A percentile compares a stretch with the other conserved stretches of the same genome.
These are phyloP conservation scores for Mortierella sp. DNA, from an alignment of 371 early-diverging fungal genomes.

Conservation along the genomic window DNA sequence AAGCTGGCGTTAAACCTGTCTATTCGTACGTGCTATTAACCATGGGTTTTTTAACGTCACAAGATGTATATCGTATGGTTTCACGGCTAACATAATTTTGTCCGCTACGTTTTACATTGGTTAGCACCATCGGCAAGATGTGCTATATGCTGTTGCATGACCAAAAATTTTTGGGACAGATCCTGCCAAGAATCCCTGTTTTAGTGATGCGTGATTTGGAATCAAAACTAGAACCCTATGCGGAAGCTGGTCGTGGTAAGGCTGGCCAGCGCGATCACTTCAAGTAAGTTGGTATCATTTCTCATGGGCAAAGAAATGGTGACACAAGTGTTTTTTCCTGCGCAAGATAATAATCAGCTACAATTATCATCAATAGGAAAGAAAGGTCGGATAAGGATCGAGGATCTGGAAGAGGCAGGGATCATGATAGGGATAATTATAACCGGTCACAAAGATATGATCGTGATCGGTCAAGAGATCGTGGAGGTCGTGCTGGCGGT, in stretches of 20 bases:
- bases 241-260: slow-evolving; percentile 53
- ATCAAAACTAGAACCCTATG: slow-evolving; percentile 71
- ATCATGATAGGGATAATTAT: slow-evolving; percentile 57
- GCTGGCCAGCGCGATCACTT: slow-evolving; percentile 47
- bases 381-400: slow-evolving; percentile 44
- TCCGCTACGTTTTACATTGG: slow-evolving; percentile 5
- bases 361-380: slow-evolving; percentile 22
- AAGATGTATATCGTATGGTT: neutral
- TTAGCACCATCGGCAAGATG: slow-evolving; percentile 81
- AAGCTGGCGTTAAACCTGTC: slow-evolving; percentile 73
- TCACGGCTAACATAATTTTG: neutral
- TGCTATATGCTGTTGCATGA: slow-evolving; percentile 76
- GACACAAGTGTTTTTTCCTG: neutral
- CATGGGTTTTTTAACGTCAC: neutral
- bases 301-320: neutral
- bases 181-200: slow-evolving; percentile 88
- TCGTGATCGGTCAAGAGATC: slow-evolving; percentile 40
- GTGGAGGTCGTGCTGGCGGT: slow-evolving; percentile 26
- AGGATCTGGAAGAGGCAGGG: slow-evolving; percentile 50
- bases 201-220: slow-evolving; percentile 84
- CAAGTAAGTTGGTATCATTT: slow-evolving; percentile 26
- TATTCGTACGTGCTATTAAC: slow-evolving; percentile 65
- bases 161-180: slow-evolving; percentile 80
- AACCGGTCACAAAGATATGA: slow-evolving; percentile 40
- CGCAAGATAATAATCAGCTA: neutral